A percentile compares a stretch with the other conserved stretches of the same genome.
These are phyloP conservation scores for Aspergillus pseudonomiae DNA, from an alignment of 2,329 filamentous ascomycete genomes.

Conservation along the genomic window DNA sequence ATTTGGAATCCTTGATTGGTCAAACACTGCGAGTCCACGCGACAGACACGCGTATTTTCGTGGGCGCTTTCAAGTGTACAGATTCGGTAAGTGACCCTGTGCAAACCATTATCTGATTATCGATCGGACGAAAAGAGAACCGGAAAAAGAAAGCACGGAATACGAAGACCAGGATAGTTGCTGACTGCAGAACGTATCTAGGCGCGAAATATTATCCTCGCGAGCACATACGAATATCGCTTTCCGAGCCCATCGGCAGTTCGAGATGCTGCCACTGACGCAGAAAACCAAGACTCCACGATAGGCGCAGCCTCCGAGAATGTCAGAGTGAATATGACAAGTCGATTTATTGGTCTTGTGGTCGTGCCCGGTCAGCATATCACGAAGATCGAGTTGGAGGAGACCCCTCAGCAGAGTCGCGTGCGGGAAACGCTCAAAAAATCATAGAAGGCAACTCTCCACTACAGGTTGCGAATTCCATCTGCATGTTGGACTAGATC, in stretches of 20 bases:
- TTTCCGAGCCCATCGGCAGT: conserved; percentile 62
- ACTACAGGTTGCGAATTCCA: conserved; percentile 3
- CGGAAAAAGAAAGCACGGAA: conserved; percentile 12
- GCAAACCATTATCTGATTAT: conserved; percentile 13
- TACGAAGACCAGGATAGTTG: conserved; percentile 5
- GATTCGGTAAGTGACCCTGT: conserved; percentile 68
- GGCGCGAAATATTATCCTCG: conserved; percentile 87
- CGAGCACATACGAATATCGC: conserved; percentile 86
- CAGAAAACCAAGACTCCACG: conserved; percentile 26
- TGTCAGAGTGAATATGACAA: conserved; percentile 72
- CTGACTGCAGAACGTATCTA: conserved; percentile 41
- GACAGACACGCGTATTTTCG: conserved; percentile 83
- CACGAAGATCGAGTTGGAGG: conserved; percentile 84
- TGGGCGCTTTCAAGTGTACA: conserved; percentile 90
- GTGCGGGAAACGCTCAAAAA: conserved; percentile 23
- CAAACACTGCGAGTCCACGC: conserved; percentile 78
- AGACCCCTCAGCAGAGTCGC: conserved; percentile 43
- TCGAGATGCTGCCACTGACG: conserved; percentile 43
- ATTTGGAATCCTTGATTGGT: conserved; percentile 66
- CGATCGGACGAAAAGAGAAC: neutral
- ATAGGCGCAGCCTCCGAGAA: conserved; percentile 26
- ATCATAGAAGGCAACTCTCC: conserved; percentile 15
- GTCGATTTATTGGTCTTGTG: conserved; percentile 83
- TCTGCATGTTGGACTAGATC: neutral
- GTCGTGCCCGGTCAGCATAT: conserved; percentile 88